Conservation (phyloP, 192 early-diverging fungal species). For the Physocladia obscura region DNA sequence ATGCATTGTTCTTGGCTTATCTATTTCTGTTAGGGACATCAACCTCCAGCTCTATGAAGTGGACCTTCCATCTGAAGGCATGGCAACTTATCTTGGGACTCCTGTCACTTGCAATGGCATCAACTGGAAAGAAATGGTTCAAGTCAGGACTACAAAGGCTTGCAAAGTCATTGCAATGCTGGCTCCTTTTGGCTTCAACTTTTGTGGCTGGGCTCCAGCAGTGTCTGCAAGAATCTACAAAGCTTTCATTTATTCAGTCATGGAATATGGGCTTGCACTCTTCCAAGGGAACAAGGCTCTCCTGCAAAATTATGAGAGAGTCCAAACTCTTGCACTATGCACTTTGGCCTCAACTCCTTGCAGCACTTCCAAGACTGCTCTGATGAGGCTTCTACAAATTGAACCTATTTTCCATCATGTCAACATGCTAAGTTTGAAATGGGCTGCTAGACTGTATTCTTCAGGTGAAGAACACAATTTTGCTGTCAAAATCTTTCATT, state of each 20-base stretch:
- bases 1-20: not conserved
- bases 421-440: too few relatives aligned
- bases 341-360: not conserved
- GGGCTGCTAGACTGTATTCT: too few relatives aligned
- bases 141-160: not conserved
- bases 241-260: not conserved
- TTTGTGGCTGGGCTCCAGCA: not conserved
- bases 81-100: not conserved
- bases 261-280: not conserved
- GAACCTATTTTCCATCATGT: too few relatives aligned
- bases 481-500: too few relatives aligned
- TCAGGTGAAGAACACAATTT: too few relatives aligned
- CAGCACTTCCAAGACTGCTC: not conserved
- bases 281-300: not conserved
- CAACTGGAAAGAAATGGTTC: not conserved
- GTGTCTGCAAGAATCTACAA: not conserved
- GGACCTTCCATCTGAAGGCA: not conserved
- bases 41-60: not conserved
- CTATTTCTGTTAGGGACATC: not conserved
- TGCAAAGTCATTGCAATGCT: not conserved
- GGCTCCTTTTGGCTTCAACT: not conserved
- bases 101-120: not conserved
- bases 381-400: not conserved
- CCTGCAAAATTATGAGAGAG: not conserved
- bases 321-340: not conserved